Evolutionary conservation across 1,139 yeast genomes (phyloP).

Genomic region (Sugiyamaella novakii): DNA sequence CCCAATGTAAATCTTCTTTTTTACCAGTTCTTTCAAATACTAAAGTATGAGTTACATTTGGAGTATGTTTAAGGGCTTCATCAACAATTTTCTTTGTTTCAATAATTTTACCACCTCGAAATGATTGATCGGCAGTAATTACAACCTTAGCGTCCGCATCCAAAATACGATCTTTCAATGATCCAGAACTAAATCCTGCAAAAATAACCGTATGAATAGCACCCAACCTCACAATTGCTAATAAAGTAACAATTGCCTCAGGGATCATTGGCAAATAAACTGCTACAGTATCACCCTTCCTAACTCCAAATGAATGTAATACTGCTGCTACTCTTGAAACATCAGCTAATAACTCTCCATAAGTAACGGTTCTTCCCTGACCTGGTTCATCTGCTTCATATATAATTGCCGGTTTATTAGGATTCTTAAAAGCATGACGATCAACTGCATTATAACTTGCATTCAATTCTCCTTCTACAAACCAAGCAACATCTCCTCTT

Average conservation of each 20-base stretch:
- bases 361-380: slow-evolving; percentile 70
- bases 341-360: slow-evolving; percentile 79
- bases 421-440: slow-evolving; percentile 85
- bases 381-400: slow-evolving; percentile 94
- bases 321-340: slow-evolving; percentile 89
- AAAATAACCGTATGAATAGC: slow-evolving; percentile 94
- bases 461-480: slow-evolving; percentile 86
- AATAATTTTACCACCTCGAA: slow-evolving; percentile 91
- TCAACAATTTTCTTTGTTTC: slow-evolving; percentile 91
- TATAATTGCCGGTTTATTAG: slow-evolving; percentile 81
- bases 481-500: slow-evolving; percentile 88
- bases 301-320: slow-evolving; percentile 80
- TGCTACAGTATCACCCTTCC: slow-evolving; percentile 94
- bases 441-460: slow-evolving; percentile 96
- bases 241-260: slow-evolving; percentile 88
- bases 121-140: slow-evolving; percentile 93
- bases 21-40: slow-evolving; percentile 82
- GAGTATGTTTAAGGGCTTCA: slow-evolving; percentile 80
- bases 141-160: slow-evolving; percentile 88
- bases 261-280: slow-evolving; percentile 96
- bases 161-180: slow-evolving; percentile 82
- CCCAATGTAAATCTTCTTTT: slow-evolving; percentile 52
- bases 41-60: slow-evolving; percentile 75
- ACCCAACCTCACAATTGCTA: slow-evolving; percentile 92
- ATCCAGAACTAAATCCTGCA: slow-evolving; percentile 95